These are phyloP conservation scores for Cornus suecica DNA, from an alignment of 148 eudicot species.

Conservation along the genomic window DNA sequence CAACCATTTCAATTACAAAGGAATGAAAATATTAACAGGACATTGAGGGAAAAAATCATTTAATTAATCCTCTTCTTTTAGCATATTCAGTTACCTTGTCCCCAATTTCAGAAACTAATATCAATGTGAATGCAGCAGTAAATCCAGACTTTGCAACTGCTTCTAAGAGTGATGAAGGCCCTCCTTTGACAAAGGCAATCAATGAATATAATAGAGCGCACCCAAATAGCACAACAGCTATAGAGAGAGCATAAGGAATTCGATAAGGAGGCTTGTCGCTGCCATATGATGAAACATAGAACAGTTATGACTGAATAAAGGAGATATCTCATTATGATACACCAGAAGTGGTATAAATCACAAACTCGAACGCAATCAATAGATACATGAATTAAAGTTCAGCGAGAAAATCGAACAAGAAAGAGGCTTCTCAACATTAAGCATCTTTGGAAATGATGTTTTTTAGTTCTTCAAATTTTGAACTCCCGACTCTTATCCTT, in stretches of 20 bases:
- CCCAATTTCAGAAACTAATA: conserved; percentile 94
- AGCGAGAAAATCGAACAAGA: not conserved
- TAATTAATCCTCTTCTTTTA: not conserved
- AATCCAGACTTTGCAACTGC: conserved; percentile 92
- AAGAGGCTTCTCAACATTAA: not conserved
- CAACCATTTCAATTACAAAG: not conserved
- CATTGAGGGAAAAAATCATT: not conserved
- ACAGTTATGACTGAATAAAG: conserved; percentile 6
- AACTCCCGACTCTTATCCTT: not conserved
- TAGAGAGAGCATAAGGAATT: conserved; percentile 54
- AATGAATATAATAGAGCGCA: conserved; percentile 52
- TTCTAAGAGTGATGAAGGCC: conserved; percentile 51
- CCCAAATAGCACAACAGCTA: conserved; percentile 55
- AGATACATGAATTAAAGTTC: not conserved
- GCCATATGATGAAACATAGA: conserved; percentile 20
- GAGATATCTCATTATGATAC: conserved; percentile 19
- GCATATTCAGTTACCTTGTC: conserved; percentile 66
- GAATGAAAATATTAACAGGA: not conserved
- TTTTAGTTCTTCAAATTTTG: not conserved
- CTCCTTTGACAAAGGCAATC: conserved; percentile 59
- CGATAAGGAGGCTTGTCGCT: conserved; percentile 57
- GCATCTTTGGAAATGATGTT: not conserved
- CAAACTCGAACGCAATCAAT: not conserved
- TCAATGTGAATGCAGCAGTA: conserved; percentile 87
- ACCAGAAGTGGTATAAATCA: not conserved